Conservation (phyloP, 768 basidiomycete genomes). For the Suillus brevipes region DNA sequence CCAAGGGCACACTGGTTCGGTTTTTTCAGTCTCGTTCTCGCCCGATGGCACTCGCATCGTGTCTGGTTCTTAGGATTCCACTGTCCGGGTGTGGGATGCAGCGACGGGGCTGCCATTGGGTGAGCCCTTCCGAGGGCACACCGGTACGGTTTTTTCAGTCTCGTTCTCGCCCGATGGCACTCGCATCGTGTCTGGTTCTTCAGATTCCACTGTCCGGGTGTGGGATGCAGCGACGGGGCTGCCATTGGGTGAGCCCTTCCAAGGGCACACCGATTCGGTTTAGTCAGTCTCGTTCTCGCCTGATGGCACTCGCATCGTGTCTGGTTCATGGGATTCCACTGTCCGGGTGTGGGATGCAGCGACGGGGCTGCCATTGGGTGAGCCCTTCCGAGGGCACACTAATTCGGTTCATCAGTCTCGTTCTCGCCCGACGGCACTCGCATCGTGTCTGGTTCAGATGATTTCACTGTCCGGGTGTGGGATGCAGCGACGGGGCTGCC, state of each 20-base stretch:
- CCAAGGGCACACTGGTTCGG: neutral
- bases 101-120: neutral
- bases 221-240: conserved; percentile 22
- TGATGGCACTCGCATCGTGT: conserved; percentile 8
- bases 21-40: conserved; percentile 13
- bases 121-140: too few relatives aligned
- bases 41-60: conserved; percentile 14
- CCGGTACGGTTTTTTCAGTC: neutral
- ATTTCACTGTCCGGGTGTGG: conserved; percentile 4
- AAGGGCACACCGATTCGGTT: conserved; percentile 9
- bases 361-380: neutral
- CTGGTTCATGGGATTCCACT: conserved; percentile 17
- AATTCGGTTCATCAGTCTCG: conserved; percentile 5
- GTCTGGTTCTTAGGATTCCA: conserved; percentile 9
- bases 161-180: conserved; percentile 18
- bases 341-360: conserved; percentile 5
- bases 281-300: conserved; percentile 14
- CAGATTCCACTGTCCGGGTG: conserved; percentile 17
- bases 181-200: conserved; percentile 15
- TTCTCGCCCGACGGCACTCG: conserved; percentile 16
- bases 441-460: conserved; percentile 13
- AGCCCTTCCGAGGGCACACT: conserved; percentile 10
- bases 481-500: conserved; percentile 18
- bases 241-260: conserved; percentile 1
- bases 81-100: conserved; percentile 12